Conservation (phyloP, 1,139 yeast species). For the Kurtzmaniella quercitrusa region DNA sequence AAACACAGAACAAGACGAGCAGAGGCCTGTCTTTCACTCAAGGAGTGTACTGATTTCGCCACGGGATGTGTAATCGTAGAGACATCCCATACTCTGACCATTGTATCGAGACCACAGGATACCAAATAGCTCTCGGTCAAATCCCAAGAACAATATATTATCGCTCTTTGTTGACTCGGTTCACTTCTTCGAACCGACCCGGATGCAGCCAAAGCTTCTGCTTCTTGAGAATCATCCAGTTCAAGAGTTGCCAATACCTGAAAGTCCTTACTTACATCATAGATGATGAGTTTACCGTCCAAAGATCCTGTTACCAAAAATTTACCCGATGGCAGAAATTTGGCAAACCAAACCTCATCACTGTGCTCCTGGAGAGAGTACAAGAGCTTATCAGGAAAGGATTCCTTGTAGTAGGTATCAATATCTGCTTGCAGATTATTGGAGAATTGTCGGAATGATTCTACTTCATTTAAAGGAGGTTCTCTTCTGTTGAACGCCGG, state of each 20-base stretch:
- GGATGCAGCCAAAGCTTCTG: slow-evolving; percentile 23
- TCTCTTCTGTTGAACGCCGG: neutral
- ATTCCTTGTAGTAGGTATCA: slow-evolving; percentile 17
- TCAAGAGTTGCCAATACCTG: slow-evolving; percentile 33
- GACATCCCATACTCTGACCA: slow-evolving; percentile 67
- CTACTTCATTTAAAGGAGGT: neutral
- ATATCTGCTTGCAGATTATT: slow-evolving; percentile 7
- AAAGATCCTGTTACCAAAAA: slow-evolving; percentile 73
- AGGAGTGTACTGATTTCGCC: slow-evolving; percentile 20
- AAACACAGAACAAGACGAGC: slow-evolving; percentile 30
- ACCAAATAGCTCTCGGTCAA: slow-evolving; percentile 63
- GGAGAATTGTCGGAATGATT: neutral
- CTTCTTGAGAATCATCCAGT: slow-evolving; percentile 28
- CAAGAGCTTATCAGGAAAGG: slow-evolving; percentile 46
- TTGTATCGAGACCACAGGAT: slow-evolving; percentile 65
- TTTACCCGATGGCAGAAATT: slow-evolving; percentile 74
- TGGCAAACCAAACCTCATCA: slow-evolving; percentile 82
- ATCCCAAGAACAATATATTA: slow-evolving; percentile 71
- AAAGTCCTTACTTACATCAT: slow-evolving; percentile 58
- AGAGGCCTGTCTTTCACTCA: slow-evolving; percentile 13
- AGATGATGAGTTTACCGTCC: slow-evolving; percentile 61
- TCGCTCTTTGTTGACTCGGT: slow-evolving; percentile 41
- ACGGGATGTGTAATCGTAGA: neutral
- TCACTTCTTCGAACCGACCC: slow-evolving; percentile 16
- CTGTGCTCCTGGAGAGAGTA: slow-evolving; percentile 48